These are phyloP conservation scores for Peronospora destructor DNA, from an alignment of 352 stramenopile species.

Conservation along the genomic window DNA sequence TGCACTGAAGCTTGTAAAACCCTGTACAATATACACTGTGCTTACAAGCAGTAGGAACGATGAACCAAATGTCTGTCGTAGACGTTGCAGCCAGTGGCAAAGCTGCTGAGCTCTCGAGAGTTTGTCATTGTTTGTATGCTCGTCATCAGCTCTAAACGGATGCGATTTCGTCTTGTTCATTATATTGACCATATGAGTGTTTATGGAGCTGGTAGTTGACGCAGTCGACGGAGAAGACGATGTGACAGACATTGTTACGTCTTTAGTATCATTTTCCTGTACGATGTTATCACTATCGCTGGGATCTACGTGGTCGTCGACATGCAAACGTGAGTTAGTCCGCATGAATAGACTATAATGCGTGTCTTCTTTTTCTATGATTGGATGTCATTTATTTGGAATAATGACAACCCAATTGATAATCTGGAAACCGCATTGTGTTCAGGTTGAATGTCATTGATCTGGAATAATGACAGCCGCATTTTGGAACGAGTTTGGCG, in stretches of 20 bases:
- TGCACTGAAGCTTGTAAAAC: conserved; percentile 88
- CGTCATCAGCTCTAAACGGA: conserved; percentile 9
- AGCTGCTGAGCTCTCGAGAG: conserved; percentile 37
- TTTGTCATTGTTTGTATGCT: conserved; percentile 10
- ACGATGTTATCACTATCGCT: neutral
- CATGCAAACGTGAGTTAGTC: conserved; percentile 23
- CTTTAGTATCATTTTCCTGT: conserved; percentile 3
- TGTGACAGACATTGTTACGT: conserved; percentile 11
- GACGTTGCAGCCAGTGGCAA: conserved; percentile 37
- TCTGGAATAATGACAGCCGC: neutral
- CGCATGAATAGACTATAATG: neutral
- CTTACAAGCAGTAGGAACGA: conserved; percentile 64
- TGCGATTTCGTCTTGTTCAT: conserved; percentile 10
- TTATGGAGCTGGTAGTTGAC: conserved; percentile 19
- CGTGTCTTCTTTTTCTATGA: too few species aligned
- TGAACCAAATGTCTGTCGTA: conserved; percentile 60
- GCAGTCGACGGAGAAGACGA: conserved; percentile 21
- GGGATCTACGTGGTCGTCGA: conserved; percentile 1
- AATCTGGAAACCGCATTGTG: too few species aligned
- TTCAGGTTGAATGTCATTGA: neutral
- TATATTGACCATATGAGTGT: conserved; percentile 7
- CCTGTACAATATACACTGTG: conserved; percentile 91
- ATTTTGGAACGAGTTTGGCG: neutral
- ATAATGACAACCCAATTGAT: too few species aligned
- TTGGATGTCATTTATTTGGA: neutral